A percentile compares a stretch with the other conserved stretches of the same genome.
These are phyloP conservation scores for Cryptococcus depauperatus DNA, from an alignment of 1,284 basidiomycete genomes.

Conservation along the genomic window DNA sequence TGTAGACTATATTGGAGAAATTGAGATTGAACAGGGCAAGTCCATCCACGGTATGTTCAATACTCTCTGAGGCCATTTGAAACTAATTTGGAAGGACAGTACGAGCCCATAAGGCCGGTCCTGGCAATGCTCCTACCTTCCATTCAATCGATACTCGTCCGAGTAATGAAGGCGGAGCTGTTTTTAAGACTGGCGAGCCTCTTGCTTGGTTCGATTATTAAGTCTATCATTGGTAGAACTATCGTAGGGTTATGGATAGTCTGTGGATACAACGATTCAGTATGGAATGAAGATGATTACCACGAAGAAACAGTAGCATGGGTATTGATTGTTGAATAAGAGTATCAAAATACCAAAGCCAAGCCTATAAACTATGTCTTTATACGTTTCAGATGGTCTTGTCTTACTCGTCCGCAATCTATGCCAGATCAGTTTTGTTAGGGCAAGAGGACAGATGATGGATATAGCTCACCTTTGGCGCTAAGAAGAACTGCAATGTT, in stretches of 20 bases:
- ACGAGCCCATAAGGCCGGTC: constrained; percentile 28
- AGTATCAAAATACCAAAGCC: neutral
- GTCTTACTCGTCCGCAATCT: constrained; percentile 23
- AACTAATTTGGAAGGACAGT: constrained; percentile 10
- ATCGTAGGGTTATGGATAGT: neutral
- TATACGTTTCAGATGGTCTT: neutral
- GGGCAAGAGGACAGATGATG: neutral
- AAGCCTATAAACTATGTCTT: neutral
- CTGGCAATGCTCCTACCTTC: constrained; percentile 18
- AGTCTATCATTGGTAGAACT: too few relatives aligned
- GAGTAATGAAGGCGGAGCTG: constrained; percentile 28
- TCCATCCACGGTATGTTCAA: constrained; percentile 28
- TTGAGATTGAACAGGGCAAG: constrained; percentile 36
- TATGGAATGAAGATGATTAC: neutral
- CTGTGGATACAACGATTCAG: too few relatives aligned
- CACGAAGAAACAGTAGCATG: neutral
- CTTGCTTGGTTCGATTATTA: constrained; percentile 37
- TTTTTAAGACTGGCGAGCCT: constrained; percentile 29
- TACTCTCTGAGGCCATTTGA: too few relatives aligned
- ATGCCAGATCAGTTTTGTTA: neutral
- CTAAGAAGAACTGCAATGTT: constrained; percentile 43
- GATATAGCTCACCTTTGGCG: constrained; percentile 34
- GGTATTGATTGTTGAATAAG: neutral
- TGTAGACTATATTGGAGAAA: constrained; percentile 34
- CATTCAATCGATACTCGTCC: constrained; percentile 37